Evolutionary conservation across 225 moss, liverwort and hornwort genomes (phyloP), one percentile per base, ranked within the genome.

Genomic region (Thuidium tamariscinum): DNA sequence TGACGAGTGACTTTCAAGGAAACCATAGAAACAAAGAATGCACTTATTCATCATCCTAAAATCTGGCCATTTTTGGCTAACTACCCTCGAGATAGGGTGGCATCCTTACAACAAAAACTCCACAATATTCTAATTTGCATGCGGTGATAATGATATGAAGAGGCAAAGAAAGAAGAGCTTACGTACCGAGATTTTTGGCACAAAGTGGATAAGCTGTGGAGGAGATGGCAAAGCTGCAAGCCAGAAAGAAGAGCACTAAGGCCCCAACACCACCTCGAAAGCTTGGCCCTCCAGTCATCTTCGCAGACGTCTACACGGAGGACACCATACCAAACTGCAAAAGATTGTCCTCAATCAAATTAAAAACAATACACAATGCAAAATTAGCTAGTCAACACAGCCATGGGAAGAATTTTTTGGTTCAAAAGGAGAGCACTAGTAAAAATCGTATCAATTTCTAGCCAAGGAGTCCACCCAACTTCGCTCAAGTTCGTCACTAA

Each of bases 121-220:
- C 23, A 34, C n/a, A 54, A 26, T 37, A 25, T 10, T 77, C 57
- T 39, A 57, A 78, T 57, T 56, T 12, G 17, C 18, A 37, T 5
- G 19, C 2, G 8, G 18, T 57, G 17, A 29, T 18, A 39, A 17
- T 22, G 30, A 55, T 30, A 3, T 56, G 23, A 7, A 18, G 12
- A 54, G 82, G 48, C 10, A 48, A 46, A 80, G 74, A 69, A 71
- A 55, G 48, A 30, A 67, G 39, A 42, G 37, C 39, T 61, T 29
- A 49, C 27, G 23, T 73, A 93, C 93, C 93, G 10, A 93, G 90
- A 48, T 85, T 90, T 44, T 87, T 77, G 36, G 85, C 83, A 87
- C 93, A 93, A 34, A 91, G 93, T 65, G 93, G 93, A 68, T 90
- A 93, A 48, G 90, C 91, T 49, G 93, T 80, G 48, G 93, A 30